Conservation (phyloP, 1,284 basidiomycete genomes). For the Trichosporon asahii region DNA sequence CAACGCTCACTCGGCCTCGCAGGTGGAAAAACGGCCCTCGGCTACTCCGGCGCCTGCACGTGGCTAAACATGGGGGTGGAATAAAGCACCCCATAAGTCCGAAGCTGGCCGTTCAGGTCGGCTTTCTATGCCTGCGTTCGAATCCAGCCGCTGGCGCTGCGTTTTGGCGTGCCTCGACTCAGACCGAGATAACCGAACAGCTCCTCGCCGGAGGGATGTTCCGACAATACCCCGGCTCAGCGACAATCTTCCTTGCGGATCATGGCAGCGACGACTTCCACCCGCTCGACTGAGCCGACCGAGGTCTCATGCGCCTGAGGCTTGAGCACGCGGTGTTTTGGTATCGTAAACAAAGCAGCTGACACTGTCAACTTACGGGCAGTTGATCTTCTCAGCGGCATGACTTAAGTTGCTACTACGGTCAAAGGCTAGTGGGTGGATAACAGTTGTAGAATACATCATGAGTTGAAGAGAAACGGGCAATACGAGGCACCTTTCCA, state of each 20-base stretch:
- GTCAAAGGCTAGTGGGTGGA: no score
- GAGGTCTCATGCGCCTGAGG: background rate
- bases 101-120: background rate
- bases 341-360: no score
- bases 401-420: no score
- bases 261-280: background rate
- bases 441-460: background rate
- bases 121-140: background rate
- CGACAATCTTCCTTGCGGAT: no score
- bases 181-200: background rate
- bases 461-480: background rate
- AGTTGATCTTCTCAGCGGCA: no score
- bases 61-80: background rate
- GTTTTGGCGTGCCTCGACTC: background rate
- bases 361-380: no score
- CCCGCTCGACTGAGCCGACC: background rate
- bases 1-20: background rate
- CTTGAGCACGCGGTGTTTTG: no score
- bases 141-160: background rate
- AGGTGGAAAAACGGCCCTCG: constrained; percentile 7
- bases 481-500: no score
- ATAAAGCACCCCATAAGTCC: background rate
- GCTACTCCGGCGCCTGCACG: background rate
- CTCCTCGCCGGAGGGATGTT: background rate
- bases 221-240: background rate